Conservation (phyloP, 306 rosid species). For the Phaseolus lunatus region DNA sequence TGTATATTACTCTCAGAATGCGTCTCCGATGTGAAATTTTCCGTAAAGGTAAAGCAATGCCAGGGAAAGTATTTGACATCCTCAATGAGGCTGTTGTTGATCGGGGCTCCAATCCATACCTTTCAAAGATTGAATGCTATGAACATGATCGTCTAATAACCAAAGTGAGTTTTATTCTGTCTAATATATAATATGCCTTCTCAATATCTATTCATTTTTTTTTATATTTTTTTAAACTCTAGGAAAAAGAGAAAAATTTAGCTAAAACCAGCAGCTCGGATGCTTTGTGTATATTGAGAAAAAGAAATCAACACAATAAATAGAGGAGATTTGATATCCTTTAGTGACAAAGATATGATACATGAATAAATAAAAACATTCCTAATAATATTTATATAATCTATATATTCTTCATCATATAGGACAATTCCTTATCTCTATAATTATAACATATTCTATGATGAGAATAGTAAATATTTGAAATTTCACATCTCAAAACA, state of each 20-base stretch:
- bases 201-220: slow-evolving; percentile 12
- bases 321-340: too few relatives aligned
- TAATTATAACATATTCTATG: neutral
- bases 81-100: slow-evolving; percentile 93
- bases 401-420: too few relatives aligned
- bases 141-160: slow-evolving; percentile 96
- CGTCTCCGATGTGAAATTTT: slow-evolving; percentile 94
- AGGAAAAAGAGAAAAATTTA: too few relatives aligned
- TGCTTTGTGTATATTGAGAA: too few relatives aligned
- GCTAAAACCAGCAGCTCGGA: too few relatives aligned
- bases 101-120: slow-evolving; percentile 99
- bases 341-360: too few relatives aligned
- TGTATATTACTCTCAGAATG: slow-evolving; percentile 97
- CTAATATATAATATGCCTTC: slow-evolving; percentile 23
- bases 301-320: too few relatives aligned
- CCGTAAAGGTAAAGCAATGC: slow-evolving; percentile 82
- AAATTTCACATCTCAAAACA: slow-evolving; percentile 28
- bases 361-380: too few relatives aligned
- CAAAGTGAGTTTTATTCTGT: slow-evolving; percentile 63
- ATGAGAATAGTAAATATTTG: slow-evolving; percentile 14
- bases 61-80: slow-evolving; percentile 89
- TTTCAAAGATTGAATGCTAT: slow-evolving; percentile 93
- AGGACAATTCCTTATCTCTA: too few relatives aligned
- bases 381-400: too few relatives aligned
- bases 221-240: too few relatives aligned